Evolutionary conservation across 768 basidiomycete genomes (phyloP).

Genomic region (Tricholomella constricta): DNA sequence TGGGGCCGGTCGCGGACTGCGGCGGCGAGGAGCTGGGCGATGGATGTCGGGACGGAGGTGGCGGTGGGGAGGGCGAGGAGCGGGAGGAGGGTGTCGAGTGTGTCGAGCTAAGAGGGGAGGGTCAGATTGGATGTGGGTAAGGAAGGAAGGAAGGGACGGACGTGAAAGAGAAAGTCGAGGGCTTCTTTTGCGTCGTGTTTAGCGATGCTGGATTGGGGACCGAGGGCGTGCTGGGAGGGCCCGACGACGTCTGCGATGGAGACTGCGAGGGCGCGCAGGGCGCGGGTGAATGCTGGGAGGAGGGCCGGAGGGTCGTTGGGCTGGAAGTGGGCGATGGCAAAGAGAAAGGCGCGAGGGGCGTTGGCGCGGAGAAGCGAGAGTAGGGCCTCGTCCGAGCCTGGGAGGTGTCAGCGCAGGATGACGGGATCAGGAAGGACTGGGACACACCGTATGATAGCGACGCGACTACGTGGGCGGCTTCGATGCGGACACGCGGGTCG

Average conservation of each 20-base stretch:
- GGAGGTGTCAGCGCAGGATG: background rate
- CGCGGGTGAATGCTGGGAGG: slow-evolving; percentile 62
- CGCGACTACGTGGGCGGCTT: slow-evolving; percentile 74
- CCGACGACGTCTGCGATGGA: slow-evolving; percentile 70
- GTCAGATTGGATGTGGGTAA: background rate
- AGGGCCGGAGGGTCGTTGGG: slow-evolving; percentile 40
- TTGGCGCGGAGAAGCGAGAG: slow-evolving; percentile 56
- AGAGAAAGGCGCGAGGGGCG: slow-evolving; percentile 61
- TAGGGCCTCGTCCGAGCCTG: slow-evolving; percentile 66
- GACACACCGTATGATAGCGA: slow-evolving; percentile 67
- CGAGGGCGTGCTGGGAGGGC: slow-evolving; percentile 67
- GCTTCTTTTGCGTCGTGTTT: slow-evolving; percentile 56
- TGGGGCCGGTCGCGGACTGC: slow-evolving; percentile 52
- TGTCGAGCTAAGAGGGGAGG: slow-evolving; percentile 45
- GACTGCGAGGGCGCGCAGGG: slow-evolving; percentile 56
- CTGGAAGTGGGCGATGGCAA: slow-evolving; percentile 54
- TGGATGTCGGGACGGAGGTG: slow-evolving; percentile 41
- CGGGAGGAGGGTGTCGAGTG: slow-evolving; percentile 68
- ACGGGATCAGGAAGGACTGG: background rate
- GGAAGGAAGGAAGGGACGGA: slow-evolving; percentile 24
- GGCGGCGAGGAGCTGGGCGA: slow-evolving; percentile 60
- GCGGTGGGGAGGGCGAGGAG: slow-evolving; percentile 45
- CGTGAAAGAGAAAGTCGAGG: slow-evolving; percentile 62
- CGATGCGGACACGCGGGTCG: slow-evolving; percentile 51
- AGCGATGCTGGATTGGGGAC: slow-evolving; percentile 42